Conservation (phyloP, 2,329 filamentous ascomycete genomes). For the Alternaria burnsii region DNA sequence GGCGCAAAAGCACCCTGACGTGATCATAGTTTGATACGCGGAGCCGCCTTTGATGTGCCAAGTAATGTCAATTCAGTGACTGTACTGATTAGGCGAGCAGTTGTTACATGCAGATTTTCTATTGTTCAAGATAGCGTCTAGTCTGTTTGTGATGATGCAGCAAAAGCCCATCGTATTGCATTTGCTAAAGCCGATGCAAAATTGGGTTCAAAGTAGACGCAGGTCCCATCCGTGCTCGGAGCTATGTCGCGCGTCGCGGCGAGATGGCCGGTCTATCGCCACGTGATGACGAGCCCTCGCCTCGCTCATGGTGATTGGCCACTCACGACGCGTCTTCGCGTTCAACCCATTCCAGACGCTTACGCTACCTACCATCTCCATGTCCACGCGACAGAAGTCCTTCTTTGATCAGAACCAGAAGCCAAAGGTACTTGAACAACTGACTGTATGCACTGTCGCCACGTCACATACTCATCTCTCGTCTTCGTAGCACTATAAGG, state of each 20-base stretch:
- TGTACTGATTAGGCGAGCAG: neutral
- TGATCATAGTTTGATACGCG: neutral
- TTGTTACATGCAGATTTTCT: neutral
- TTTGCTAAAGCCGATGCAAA: neutral
- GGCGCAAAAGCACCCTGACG: slow-evolving; percentile 19
- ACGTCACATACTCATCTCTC: slow-evolving; percentile 14
- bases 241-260: neutral
- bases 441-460: neutral
- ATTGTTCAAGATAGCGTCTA: too few relatives aligned
- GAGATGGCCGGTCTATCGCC: slow-evolving; percentile 5
- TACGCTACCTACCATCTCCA: slow-evolving; percentile 35
- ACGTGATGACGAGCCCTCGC: slow-evolving; percentile 23
- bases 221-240: too few relatives aligned
- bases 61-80: slow-evolving; percentile 11
- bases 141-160: neutral
- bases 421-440: slow-evolving; percentile 46
- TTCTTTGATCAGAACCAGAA: slow-evolving; percentile 61
- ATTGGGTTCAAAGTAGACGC: neutral
- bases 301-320: slow-evolving; percentile 11
- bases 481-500: slow-evolving; percentile 33
- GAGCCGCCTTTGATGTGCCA: neutral
- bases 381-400: slow-evolving; percentile 59
- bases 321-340: slow-evolving; percentile 29
- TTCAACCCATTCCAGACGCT: slow-evolving; percentile 11
- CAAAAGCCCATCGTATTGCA: too few relatives aligned